Evolutionary conservation across 805 yeast genomes (phyloP).

Genomic region (Wickerhamomyces xylosicus): DNA sequence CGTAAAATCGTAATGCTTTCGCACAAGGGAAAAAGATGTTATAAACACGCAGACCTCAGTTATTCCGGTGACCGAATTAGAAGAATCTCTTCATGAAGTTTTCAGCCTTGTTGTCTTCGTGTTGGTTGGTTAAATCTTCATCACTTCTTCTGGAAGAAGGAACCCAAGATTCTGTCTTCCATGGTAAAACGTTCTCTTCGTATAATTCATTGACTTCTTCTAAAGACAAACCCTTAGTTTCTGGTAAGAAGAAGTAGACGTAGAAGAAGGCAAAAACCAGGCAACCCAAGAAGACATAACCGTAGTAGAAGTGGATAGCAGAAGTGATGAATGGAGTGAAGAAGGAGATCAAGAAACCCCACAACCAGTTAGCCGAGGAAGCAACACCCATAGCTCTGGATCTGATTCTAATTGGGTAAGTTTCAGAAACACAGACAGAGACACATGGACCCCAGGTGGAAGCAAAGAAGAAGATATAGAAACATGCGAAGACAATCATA

Average conservation of each 20-base stretch:
- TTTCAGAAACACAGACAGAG: slow-evolving; percentile 55
- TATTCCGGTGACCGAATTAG: not conserved
- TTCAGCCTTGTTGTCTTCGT: not conserved
- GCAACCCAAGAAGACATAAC: slow-evolving; percentile 45
- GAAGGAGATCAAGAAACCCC: slow-evolving; percentile 57
- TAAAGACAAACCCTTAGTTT: slow-evolving; percentile 34
- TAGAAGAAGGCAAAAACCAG: slow-evolving; percentile 42
- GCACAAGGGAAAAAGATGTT: too few species aligned
- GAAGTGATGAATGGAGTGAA: slow-evolving; percentile 66
- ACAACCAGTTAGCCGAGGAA: slow-evolving; percentile 52
- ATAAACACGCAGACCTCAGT: too few species aligned
- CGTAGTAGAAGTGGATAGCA: slow-evolving; percentile 61
- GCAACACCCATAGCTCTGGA: slow-evolving; percentile 47
- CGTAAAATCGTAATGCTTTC: too few species aligned
- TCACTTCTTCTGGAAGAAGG: not conserved
- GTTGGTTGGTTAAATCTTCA: not conserved
- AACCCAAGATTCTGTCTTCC: not conserved
- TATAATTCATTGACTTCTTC: slow-evolving; percentile 15
- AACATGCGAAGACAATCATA: slow-evolving; percentile 61
- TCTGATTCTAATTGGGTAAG: slow-evolving; percentile 65
- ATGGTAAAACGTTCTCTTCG: not conserved
- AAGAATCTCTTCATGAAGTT: not conserved
- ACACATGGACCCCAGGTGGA: slow-evolving; percentile 68
- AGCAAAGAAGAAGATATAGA: slow-evolving; percentile 64
- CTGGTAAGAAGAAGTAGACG: slow-evolving; percentile 32